Evolutionary conservation across 164 flowering plant genomes (phyloP).

Genomic region (Echeveria elegans): DNA sequence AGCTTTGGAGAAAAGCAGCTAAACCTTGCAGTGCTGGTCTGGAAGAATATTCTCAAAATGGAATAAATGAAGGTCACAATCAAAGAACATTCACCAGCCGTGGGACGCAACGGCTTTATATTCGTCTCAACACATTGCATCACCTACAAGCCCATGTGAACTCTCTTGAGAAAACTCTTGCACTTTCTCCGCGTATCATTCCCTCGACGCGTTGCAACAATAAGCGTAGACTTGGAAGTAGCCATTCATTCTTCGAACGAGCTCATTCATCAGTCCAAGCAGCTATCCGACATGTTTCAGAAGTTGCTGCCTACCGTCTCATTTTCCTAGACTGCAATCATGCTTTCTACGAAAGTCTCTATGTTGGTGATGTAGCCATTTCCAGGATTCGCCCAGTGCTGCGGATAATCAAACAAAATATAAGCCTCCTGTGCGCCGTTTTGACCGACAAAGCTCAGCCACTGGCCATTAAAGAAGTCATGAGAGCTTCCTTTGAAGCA

Average conservation of each 20-base stretch:
- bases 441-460: slow-evolving; percentile 62
- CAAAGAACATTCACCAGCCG: slow-evolving; percentile 89
- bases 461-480: slow-evolving; percentile 63
- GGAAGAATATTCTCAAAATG: slow-evolving; percentile 19
- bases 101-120: slow-evolving; percentile 89
- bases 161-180: slow-evolving; percentile 57
- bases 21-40: slow-evolving; percentile 39
- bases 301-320: slow-evolving; percentile 83
- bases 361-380: slow-evolving; percentile 46
- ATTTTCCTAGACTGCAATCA: slow-evolving; percentile 71
- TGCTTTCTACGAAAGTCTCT: slow-evolving; percentile 63
- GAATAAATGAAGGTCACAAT: slow-evolving; percentile 33
- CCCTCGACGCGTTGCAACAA: slow-evolving; percentile 27
- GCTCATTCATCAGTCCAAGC: slow-evolving; percentile 40
- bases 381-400: slow-evolving; percentile 68
- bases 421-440: slow-evolving; percentile 56
- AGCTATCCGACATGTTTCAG: slow-evolving; percentile 59
- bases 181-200: slow-evolving; percentile 35
- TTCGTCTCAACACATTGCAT: slow-evolving; percentile 87
- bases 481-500: slow-evolving; percentile 82
- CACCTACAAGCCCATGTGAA: slow-evolving; percentile 56
- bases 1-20: slow-evolving; percentile 53
- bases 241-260: slow-evolving; percentile 45
- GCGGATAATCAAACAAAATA: slow-evolving; percentile 73
- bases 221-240: slow-evolving; percentile 20